Evolutionary conservation across 495 filamentous ascomycete species (phyloP).

Genomic region (Trichocladium antarcticum): DNA sequence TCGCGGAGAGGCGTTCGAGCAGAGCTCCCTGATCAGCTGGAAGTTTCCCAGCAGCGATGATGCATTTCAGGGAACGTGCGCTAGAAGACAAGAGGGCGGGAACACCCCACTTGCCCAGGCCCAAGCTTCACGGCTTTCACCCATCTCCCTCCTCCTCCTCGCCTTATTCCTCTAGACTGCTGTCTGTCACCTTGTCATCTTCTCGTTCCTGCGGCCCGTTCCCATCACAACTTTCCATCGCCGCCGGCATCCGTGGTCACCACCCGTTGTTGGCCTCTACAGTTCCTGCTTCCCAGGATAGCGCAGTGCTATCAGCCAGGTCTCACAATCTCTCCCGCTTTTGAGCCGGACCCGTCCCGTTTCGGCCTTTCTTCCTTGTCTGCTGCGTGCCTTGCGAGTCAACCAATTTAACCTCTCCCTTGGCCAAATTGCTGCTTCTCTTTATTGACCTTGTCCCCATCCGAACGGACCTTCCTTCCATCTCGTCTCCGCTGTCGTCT

Average conservation of each 20-base stretch:
- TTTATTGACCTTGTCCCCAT: constrained; percentile 3
- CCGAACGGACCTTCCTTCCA: background rate
- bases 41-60: constrained; percentile 11
- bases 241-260: no score
- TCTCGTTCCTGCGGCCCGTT: constrained; percentile 5
- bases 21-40: constrained; percentile 1
- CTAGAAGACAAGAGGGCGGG: constrained; percentile 16
- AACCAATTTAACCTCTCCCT: constrained; percentile 1
- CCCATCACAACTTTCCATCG: background rate
- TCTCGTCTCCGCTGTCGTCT: background rate
- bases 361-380: constrained; percentile 12
- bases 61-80: constrained; percentile 10
- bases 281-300: background rate
- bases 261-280: no score
- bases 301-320: background rate
- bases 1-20: no score
- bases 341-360: background rate
- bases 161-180: constrained; percentile 1
- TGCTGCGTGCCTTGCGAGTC: constrained; percentile 1
- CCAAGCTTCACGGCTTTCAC: constrained; percentile 22
- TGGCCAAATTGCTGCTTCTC: background rate
- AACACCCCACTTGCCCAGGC: constrained; percentile 27
- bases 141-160: constrained; percentile 14
- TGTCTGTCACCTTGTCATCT: constrained; percentile 4
- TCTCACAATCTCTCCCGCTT: constrained; percentile 5